A percentile compares a stretch with the other conserved stretches of the same genome.
Conservation (phyloP, 1,139 yeast genomes). For the Debaryomycetaceae sp. region DNA sequence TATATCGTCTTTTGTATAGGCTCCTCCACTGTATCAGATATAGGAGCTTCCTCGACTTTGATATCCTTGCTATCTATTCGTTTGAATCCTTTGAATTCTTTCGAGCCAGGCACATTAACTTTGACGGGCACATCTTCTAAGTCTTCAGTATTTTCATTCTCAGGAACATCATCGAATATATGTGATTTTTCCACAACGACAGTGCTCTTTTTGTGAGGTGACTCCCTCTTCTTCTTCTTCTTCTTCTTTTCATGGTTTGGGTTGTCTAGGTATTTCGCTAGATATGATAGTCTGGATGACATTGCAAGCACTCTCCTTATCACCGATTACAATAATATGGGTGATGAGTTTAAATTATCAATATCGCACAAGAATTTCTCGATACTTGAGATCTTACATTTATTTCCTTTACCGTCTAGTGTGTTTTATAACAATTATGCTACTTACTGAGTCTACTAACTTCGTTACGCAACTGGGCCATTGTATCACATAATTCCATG, state of each 20-base stretch:
- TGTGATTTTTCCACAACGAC: constrained; percentile 6
- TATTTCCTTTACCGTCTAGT: not conserved
- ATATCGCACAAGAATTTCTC: not conserved
- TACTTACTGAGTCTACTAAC: constrained; percentile 17
- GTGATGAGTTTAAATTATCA: not conserved
- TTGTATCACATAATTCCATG: constrained; percentile 86
- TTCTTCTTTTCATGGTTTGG: constrained; percentile 10
- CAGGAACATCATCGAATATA: constrained; percentile 3
- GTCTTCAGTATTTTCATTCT: constrained; percentile 7
- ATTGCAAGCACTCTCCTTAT: not conserved
- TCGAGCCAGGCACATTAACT: constrained; percentile 11
- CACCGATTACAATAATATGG: not conserved
- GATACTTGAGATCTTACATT: not conserved
- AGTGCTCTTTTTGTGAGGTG: constrained; percentile 4
- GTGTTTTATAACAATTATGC: not conserved
- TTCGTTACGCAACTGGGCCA: constrained; percentile 85
- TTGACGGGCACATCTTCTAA: constrained; percentile 19
- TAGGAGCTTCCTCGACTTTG: not conserved
- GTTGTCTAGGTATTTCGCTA: constrained; percentile 20
- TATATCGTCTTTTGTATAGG: constrained; percentile 24
- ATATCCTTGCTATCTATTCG: constrained; percentile 3
- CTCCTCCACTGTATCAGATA: constrained; percentile 1
- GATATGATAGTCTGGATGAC: constrained; percentile 22
- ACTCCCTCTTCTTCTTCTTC: constrained; percentile 2
- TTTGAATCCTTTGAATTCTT: constrained; percentile 3